A percentile compares a stretch with the other conserved stretches of the same genome.
Evolutionary conservation across 768 basidiomycete genomes (phyloP).

Genomic region (Ramaria rubella): DNA sequence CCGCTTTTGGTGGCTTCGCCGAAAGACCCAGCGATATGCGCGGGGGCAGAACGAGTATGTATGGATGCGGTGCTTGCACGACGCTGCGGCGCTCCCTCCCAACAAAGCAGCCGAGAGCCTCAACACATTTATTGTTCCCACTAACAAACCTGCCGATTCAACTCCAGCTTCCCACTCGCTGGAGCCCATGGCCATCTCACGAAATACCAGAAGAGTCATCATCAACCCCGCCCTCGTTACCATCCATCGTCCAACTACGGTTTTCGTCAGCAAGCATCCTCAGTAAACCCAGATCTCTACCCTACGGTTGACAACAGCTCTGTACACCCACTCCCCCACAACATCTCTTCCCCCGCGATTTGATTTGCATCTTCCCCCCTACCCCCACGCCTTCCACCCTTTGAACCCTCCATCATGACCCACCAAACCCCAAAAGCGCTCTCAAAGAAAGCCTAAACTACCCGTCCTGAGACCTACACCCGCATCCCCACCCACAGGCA

Average conservation of each 20-base stretch:
- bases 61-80: background rate
- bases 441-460: background rate
- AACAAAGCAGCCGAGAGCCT: background rate
- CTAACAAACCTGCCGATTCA: background rate
- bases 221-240: background rate
- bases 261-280: background rate
- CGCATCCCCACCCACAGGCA: background rate
- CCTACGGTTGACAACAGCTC: background rate
- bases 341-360: background rate
- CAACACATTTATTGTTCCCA: background rate
- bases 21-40: background rate
- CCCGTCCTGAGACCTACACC: too few relatives aligned
- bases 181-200: background rate
- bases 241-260: background rate
- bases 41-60: too few relatives aligned
- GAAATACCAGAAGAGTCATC: background rate
- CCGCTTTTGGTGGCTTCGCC: slow-evolving; percentile 1
- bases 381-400: background rate
- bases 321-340: background rate
- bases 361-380: background rate
- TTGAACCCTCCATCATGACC: too few relatives aligned
- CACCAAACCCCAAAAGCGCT: background rate
- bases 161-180: background rate
- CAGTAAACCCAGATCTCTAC: too few relatives aligned
- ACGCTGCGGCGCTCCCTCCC: background rate